phyloP scores from a whole-genome alignment of 2,329 filamentous ascomycete genomes.

The Plenodomus tracheiphilus region DNA sequence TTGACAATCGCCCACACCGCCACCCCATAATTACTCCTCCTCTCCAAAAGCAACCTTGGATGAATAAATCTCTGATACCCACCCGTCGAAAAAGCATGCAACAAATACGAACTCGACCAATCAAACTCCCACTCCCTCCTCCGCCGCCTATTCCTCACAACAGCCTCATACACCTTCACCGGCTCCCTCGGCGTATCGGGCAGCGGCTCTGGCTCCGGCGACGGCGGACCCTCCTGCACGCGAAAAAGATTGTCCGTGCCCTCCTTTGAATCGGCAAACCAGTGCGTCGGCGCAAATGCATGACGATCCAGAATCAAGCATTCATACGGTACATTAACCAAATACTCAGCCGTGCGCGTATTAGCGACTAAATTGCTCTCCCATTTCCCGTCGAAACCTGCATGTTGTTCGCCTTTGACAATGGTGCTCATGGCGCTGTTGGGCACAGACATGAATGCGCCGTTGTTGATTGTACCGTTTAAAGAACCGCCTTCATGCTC shows the following conservation, averaged over 20 bases:
- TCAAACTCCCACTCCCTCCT: constrained; percentile 22
- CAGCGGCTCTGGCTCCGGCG: constrained; percentile 2
- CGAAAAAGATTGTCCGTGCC: constrained; percentile 11
- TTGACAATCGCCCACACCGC: constrained; percentile 19
- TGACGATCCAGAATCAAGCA: constrained; percentile 20
- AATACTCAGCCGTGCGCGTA: constrained; percentile 10
- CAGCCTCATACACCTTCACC: constrained; percentile 12
- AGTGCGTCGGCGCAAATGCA: constrained; percentile 20
- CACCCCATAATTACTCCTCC: constrained; percentile 21
- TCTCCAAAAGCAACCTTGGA: constrained; percentile 12
- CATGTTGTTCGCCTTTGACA: constrained; percentile 19
- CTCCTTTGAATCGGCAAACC: constrained; percentile 6
- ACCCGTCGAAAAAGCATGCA: constrained; percentile 18
- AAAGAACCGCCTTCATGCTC: constrained; percentile 30
- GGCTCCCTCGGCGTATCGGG: constrained; percentile 10
- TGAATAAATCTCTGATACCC: constrained; percentile 10
- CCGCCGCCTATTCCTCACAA: constrained; percentile 7
- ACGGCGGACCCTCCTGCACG: constrained; percentile 6
- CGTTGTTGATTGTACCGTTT: constrained; percentile 24
- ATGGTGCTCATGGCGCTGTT: constrained; percentile 23
- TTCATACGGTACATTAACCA: constrained; percentile 15
- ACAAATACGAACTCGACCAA: constrained; percentile 16
- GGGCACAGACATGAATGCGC: constrained; percentile 16
- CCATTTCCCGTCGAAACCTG: constrained; percentile 19
- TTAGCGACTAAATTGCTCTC: constrained; percentile 15